Evolutionary conservation across 1,284 basidiomycete genomes (phyloP).

Genomic region (Veloboletus limbatus): DNA sequence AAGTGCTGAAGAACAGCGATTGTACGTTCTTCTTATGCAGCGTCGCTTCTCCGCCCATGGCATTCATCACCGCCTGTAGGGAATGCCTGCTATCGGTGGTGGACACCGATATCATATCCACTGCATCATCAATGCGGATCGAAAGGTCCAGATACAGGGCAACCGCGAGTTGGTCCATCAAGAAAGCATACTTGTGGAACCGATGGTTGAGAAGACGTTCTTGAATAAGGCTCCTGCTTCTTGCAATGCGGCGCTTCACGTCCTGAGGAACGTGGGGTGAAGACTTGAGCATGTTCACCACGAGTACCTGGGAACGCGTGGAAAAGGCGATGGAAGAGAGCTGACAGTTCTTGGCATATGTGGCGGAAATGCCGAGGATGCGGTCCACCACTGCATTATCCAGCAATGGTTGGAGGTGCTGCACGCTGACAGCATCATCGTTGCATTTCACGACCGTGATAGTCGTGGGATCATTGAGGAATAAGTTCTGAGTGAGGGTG

Average conservation of each 20-base stretch:
- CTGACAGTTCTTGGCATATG: conserved; percentile 34
- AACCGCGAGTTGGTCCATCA: conserved; percentile 43
- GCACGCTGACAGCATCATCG: conserved; percentile 22
- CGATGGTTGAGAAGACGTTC: conserved; percentile 27
- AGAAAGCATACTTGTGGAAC: conserved; percentile 39
- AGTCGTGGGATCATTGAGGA: conserved; percentile 16
- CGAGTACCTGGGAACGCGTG: conserved; percentile 31
- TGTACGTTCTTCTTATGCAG: conserved; percentile 34
- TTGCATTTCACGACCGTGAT: conserved; percentile 25
- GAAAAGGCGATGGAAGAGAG: conserved; percentile 40
- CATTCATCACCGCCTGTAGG: conserved; percentile 36
- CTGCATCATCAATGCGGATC: conserved; percentile 38
- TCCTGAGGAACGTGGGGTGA: conserved; percentile 7
- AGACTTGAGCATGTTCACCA: conserved; percentile 29
- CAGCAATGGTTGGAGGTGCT: conserved; percentile 29
- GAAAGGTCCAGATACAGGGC: conserved; percentile 42
- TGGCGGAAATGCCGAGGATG: conserved; percentile 39
- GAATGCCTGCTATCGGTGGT: conserved; percentile 29
- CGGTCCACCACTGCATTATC: conserved; percentile 13
- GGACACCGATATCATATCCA: conserved; percentile 44
- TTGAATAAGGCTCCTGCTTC: conserved; percentile 29
- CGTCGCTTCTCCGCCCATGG: conserved; percentile 36
- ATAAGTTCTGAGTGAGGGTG: conserved; percentile 32
- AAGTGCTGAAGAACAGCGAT: conserved; percentile 38
- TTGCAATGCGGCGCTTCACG: conserved; percentile 16